phyloP scores from a whole-genome alignment of 768 basidiomycete genomes.

The Heimioporus sp. region DNA sequence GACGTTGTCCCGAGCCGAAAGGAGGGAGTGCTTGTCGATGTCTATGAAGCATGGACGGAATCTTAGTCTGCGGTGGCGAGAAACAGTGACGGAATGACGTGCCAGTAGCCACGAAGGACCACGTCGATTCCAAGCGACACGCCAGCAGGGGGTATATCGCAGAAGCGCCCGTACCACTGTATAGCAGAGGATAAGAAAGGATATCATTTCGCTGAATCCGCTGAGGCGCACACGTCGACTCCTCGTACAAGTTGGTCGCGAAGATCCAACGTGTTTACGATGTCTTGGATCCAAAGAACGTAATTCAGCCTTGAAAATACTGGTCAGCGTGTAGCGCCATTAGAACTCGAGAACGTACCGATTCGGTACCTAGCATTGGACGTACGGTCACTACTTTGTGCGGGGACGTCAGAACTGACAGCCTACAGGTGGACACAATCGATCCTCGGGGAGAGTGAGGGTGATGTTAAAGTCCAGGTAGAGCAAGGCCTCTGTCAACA shows the following conservation, averaged over 20 bases:
- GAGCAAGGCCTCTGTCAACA: constrained; percentile 77
- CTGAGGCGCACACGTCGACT: constrained; percentile 65
- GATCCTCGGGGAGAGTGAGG: constrained; percentile 60
- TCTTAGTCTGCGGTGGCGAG: not conserved
- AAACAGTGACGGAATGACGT: not conserved
- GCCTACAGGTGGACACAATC: constrained; percentile 86
- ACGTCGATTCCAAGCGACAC: constrained; percentile 49
- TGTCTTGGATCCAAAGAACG: constrained; percentile 79
- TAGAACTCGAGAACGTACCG: constrained; percentile 39
- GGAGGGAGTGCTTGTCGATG: constrained; percentile 61
- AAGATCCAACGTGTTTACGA: constrained; percentile 39
- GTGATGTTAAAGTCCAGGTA: constrained; percentile 68
- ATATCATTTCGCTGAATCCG: not conserved
- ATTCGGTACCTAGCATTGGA: constrained; percentile 58
- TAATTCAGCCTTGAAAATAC: constrained; percentile 68
- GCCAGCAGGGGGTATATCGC: constrained; percentile 85
- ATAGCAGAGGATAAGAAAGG: not conserved
- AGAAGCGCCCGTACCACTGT: constrained; percentile 87
- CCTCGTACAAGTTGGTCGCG: constrained; percentile 39
- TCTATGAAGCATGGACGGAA: constrained; percentile 43
- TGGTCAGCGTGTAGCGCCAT: not conserved
- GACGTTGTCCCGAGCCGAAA: constrained; percentile 57
- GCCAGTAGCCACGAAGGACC: constrained; percentile 75
- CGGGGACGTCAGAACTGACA: not conserved
- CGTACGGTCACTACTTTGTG: not conserved